Base-by-base conservation (phyloP, 257 asterid species). In the Datura wrightii region DNA sequence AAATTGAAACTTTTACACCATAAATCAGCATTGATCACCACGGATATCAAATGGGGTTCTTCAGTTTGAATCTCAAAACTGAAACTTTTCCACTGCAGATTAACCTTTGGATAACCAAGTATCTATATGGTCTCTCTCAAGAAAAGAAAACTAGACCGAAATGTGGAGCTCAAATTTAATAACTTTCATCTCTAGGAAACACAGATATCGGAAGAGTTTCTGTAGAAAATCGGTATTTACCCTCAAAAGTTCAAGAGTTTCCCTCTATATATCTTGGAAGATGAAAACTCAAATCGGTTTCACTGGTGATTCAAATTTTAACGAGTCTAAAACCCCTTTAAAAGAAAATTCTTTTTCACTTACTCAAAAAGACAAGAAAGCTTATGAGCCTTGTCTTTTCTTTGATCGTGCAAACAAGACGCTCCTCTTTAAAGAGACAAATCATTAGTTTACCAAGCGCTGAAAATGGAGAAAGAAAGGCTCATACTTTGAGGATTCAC, bases 401-500 rank as follows among this genome's bases (percentile, higher is more conserved):
- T 14, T 19, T 48, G 85, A 74, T 74, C 11, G 60, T 48, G 60
- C 44, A 48, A 48, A 6, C 13, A 74, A 74, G 42, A 65, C 5
- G 85, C 80, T 69, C 80, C 24, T 34, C 67, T 34, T 66, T 65
- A 18, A 82, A 31, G 13, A 3, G 80, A 82, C 65, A 66, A n/a
- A 82, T 83, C 85, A 67, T 52, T 31, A 78, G 82, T 78, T 78
- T 15, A 24, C 31, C 19, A 59, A 59, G 66, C 15, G 62, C 24
- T 16, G 41, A 72, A 74, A 74, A 48, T 74, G 81, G 62, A 52
- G 56, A 56, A 67, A 67, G 79, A 18, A 50, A 67, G 65, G 85
- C 79, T 65, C 85, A 50, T 15, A 65, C 59, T 60, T 59, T 81
- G 84, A 81, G 80, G 85, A 16, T 80, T 48, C 48, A 46, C 90